Base-by-base conservation (phyloP, 176 grass and related monocot species). In the Phoenix roebelenii region DNA sequence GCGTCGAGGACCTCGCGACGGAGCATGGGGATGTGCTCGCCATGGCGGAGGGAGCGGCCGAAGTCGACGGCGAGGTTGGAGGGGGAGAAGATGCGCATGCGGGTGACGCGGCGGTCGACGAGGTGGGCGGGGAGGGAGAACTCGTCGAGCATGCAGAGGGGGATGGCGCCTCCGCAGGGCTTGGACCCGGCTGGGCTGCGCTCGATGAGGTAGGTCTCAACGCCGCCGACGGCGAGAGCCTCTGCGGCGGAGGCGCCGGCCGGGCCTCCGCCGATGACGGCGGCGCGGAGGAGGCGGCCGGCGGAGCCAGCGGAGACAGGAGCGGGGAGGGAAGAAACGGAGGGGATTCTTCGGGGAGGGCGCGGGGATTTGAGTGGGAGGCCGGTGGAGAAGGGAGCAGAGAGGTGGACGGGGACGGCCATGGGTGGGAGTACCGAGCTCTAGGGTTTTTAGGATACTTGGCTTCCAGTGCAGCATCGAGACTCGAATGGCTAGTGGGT, bases 151-250 rank as follows among this genome's bases (percentile, higher is more conserved):
- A 96, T 96, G 77, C 83, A 90, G 16, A 87, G 91, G 17, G 91
- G 91, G 64, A 96, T 96, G 83, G 86, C 86, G 23, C 91, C 91
- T 57, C 86, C 83, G 63, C 91, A 96, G 59, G 91, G 91, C 68
- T 96, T 96, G 61, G 86, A 74, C 5, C 91, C 91, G 0, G 74
- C 32, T 1, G 83, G 86, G 78, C 70, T 87, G 16, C 91, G 78
- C 74, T 96, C 91, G 2, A 96, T 59, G 65, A 96, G 91, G 69
- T 76, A 96, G 44, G 86, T 80, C 60, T 62, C 74, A 3, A 77
- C 75, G 23, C 87, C 80, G 15, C 80, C 74, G 1, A 61, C 64
- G 15, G 86, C 83, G 4, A 95, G 83, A 16, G 86, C 80, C 75
- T 90, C 86, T 1, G 90, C 86, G 2, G 83, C 85, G 2, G 86